Evolutionary conservation across 768 basidiomycete species (phyloP).

Genomic region (Collybia mongolica): DNA sequence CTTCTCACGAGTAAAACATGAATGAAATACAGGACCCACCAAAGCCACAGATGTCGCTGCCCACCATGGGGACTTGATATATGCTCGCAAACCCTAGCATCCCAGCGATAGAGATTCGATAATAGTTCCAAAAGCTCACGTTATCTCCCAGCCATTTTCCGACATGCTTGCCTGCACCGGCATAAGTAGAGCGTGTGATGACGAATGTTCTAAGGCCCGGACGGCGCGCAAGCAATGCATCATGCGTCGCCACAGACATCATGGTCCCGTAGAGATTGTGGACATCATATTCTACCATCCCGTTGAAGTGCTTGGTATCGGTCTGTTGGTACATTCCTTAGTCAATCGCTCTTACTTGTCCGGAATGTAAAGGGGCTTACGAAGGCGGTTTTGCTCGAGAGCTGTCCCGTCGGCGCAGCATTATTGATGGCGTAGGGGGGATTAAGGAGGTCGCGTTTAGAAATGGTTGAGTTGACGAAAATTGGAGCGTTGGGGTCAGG

Average conservation of each 20-base stretch:
- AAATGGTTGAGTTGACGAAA: conserved; percentile 29
- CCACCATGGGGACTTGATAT: conserved; percentile 75
- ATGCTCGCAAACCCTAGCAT: conserved; percentile 66
- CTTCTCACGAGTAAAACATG: too few relatives aligned
- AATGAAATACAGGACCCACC: conserved; percentile 25
- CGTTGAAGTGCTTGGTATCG: conserved; percentile 53
- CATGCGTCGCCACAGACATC: conserved; percentile 63
- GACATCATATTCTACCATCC: conserved; percentile 56
- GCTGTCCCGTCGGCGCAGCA: conserved; percentile 36
- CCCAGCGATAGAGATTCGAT: conserved; percentile 58
- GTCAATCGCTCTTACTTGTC: too few relatives aligned
- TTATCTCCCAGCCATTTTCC: conserved; percentile 79
- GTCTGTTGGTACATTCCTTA: conserved; percentile 22
- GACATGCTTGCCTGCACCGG: conserved; percentile 63
- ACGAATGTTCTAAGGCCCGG: conserved; percentile 61
- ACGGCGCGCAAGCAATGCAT: conserved; percentile 61
- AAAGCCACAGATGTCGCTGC: conserved; percentile 72
- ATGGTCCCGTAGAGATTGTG: conserved; percentile 72
- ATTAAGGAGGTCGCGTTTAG: conserved; percentile 34
- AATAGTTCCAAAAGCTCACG: conserved; percentile 56
- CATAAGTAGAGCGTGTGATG: conserved; percentile 75
- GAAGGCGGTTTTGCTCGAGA: conserved; percentile 57
- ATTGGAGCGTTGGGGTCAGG: conserved; percentile 56
- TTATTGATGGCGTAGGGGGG: conserved; percentile 65
- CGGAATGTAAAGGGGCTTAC: conserved; percentile 30